Conservation (phyloP, 805 yeast genomes). For the Yamadazyma kitorensis region DNA sequence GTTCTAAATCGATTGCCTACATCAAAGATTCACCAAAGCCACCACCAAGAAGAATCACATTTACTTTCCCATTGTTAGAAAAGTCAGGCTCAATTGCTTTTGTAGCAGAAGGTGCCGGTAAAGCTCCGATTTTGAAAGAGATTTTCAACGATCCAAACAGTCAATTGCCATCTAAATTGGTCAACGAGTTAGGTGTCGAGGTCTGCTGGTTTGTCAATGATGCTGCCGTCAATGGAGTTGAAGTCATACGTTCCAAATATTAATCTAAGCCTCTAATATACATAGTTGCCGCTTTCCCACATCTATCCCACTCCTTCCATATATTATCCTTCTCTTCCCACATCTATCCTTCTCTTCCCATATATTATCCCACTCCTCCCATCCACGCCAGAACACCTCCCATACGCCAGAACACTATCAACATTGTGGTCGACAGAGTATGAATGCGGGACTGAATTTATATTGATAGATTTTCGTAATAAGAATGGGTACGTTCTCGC, state of each 20-base stretch:
- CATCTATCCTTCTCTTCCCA: too few relatives aligned
- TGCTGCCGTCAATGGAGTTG: conserved; percentile 69
- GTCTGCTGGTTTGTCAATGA: conserved; percentile 84
- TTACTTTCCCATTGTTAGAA: conserved; percentile 75
- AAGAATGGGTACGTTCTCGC: too few relatives aligned
- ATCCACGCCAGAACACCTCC: too few relatives aligned
- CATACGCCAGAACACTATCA: too few relatives aligned
- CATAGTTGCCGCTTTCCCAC: neutral
- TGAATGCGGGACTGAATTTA: too few relatives aligned
- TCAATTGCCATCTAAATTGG: conserved; percentile 69
- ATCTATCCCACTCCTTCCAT: neutral
- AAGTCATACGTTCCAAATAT: conserved; percentile 37
- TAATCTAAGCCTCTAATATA: too few relatives aligned
- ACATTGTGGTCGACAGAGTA: too few relatives aligned
- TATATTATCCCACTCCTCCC: too few relatives aligned
- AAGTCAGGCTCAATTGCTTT: conserved; percentile 60
- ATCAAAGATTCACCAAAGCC: conserved; percentile 89
- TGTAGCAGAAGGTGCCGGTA: conserved; percentile 87
- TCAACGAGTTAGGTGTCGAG: conserved; percentile 55
- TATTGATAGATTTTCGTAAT: too few relatives aligned
- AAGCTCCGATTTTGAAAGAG: conserved; percentile 67
- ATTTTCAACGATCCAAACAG: conserved; percentile 56
- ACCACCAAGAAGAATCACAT: conserved; percentile 87
- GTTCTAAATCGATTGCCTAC: conserved; percentile 51
- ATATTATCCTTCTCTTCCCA: too few relatives aligned